A percentile compares a stretch with the other conserved stretches of the same genome.
phyloP scores from a whole-genome alignment of 169 alveolate species.

The Cryptosporidium xiaoi region DNA sequence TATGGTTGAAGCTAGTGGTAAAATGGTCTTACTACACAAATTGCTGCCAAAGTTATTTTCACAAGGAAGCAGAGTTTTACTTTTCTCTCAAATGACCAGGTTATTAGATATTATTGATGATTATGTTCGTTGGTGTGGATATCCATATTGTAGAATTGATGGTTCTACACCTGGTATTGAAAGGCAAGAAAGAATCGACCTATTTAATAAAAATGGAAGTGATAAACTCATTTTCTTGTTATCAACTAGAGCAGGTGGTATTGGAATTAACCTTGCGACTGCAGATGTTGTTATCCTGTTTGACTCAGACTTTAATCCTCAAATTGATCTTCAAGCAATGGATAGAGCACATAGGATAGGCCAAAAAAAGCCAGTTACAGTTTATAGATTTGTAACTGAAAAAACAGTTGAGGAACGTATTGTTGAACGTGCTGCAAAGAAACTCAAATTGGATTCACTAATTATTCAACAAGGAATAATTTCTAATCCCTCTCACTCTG shows the following conservation, averaged over 20 bases:
- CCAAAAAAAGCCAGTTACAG: constrained; percentile 85
- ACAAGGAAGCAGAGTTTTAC: constrained; percentile 86
- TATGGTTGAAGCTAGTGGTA: constrained; percentile 87
- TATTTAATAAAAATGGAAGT: constrained; percentile 85
- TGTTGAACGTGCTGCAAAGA: constrained; percentile 87
- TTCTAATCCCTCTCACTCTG: constrained; percentile 71
- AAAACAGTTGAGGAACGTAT: constrained; percentile 90
- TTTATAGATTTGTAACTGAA: constrained; percentile 87
- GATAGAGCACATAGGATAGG: constrained; percentile 94
- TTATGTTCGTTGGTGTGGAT: constrained; percentile 80
- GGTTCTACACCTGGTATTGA: constrained; percentile 83
- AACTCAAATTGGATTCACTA: constrained; percentile 86
- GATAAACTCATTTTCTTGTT: constrained; percentile 83
- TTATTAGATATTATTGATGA: constrained; percentile 82
- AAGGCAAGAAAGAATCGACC: constrained; percentile 83
- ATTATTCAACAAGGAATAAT: constrained; percentile 86
- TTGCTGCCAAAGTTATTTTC: constrained; percentile 85
- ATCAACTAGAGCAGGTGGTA: constrained; percentile 92
- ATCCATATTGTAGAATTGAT: constrained; percentile 82
- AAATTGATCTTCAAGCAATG: constrained; percentile 91
- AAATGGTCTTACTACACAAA: constrained; percentile 88
- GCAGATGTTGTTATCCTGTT: constrained; percentile 91
- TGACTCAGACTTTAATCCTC: constrained; percentile 92
- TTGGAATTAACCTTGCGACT: constrained; percentile 90
- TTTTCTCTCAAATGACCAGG: constrained; percentile 86